Evolutionary conservation across 1,284 basidiomycete species (phyloP).

Genomic region (Omphalotus olearius): DNA sequence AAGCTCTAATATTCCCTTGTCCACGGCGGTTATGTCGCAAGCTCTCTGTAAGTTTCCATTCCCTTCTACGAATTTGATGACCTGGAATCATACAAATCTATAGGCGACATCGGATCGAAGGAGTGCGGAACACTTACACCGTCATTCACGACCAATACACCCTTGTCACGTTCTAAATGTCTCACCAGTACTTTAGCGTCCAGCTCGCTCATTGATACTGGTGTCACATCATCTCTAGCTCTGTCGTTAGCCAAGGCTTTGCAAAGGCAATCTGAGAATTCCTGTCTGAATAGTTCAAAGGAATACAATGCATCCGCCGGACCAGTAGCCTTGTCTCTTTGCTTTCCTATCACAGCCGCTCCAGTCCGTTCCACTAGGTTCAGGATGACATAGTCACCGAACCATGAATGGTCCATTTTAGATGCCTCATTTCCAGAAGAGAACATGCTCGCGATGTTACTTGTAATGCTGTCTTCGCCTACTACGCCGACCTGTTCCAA

Average conservation of each 20-base stretch:
- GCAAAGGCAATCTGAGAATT: constrained; percentile 47
- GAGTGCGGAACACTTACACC: constrained; percentile 42
- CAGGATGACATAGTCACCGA: constrained; percentile 79
- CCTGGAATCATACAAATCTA: constrained; percentile 33
- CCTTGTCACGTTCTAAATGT: constrained; percentile 76
- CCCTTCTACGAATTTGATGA: constrained; percentile 68
- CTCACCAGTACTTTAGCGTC: constrained; percentile 73
- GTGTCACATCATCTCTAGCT: too few relatives aligned
- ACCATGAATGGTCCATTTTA: constrained; percentile 50
- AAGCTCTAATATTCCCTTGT: constrained; percentile 72
- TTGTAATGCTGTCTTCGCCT: constrained; percentile 45
- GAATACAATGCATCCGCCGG: constrained; percentile 65
- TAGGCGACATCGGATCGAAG: not conserved
- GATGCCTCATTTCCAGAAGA: constrained; percentile 31
- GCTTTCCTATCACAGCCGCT: constrained; percentile 49
- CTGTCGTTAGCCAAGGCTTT: constrained; percentile 27
- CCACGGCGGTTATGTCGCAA: constrained; percentile 61
- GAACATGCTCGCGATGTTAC: constrained; percentile 19
- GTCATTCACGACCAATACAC: constrained; percentile 55
- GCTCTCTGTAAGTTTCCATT: constrained; percentile 26
- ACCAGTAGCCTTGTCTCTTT: constrained; percentile 44
- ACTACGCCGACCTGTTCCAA: constrained; percentile 75
- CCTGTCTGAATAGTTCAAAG: constrained; percentile 54
- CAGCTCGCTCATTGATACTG: constrained; percentile 35
- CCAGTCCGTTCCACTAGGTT: constrained; percentile 64